These are phyloP conservation scores for Dictyostelium discoideum DNA, from an alignment of 78 protist species.

Conservation along the genomic window dicty_2.7 NC_007090.3:2133501-2134000, in stretches of 20 bases:
- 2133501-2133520: neutral
- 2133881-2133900: neutral
- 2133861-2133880: constrained; percentile 20
- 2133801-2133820: neutral
- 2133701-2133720: neutral
- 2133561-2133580: constrained; percentile 27
- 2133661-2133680: neutral
- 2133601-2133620: constrained; percentile 43
- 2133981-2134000: neutral
- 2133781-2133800: constrained; percentile 41
- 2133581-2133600: constrained; percentile 25
- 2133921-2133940: constrained; percentile 58
- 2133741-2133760: neutral
- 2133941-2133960: constrained; percentile 25
- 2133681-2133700: constrained; percentile 6
- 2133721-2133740: constrained; percentile 1
- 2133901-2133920: constrained; percentile 12
- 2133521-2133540: neutral
- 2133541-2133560: constrained; percentile 40
- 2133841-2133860: constrained; percentile 36
- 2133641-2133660: constrained; percentile 28
- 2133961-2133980: neutral
- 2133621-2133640: constrained; percentile 30
- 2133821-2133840: neutral
- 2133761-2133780: constrained; percentile 35